These are phyloP conservation scores for Auriscalpium vulgare DNA, from an alignment of 768 basidiomycete genomes.

Conservation along the genomic window DNA sequence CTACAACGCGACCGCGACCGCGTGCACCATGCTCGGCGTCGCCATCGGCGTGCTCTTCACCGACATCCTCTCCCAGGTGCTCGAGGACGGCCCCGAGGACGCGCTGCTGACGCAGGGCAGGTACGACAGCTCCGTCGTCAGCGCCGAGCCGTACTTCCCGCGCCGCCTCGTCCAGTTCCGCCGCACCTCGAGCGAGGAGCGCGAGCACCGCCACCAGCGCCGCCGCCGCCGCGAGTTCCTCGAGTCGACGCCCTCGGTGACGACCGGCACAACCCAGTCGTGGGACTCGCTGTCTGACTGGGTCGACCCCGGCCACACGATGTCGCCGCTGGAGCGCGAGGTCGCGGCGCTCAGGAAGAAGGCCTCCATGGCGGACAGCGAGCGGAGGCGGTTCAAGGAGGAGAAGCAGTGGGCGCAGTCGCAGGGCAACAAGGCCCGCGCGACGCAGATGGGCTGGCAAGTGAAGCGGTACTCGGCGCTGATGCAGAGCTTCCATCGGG, in stretches of 20 bases:
- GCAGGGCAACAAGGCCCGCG: slow-evolving; percentile 67
- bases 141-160: slow-evolving; percentile 2
- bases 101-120: slow-evolving; percentile 11
- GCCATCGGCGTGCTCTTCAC: slow-evolving; percentile 64
- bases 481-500: slow-evolving; percentile 72
- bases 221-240: slow-evolving; percentile 19
- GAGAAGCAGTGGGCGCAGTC: slow-evolving; percentile 83
- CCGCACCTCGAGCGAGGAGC: neutral
- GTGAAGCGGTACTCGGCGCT: slow-evolving; percentile 73
- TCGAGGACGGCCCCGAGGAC: slow-evolving; percentile 41
- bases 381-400: slow-evolving; percentile 75
- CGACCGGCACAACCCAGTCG: slow-evolving; percentile 40
- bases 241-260: slow-evolving; percentile 19
- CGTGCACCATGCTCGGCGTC: slow-evolving; percentile 57
- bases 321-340: slow-evolving; percentile 65
- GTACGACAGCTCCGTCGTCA: slow-evolving; percentile 10
- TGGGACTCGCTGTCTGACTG: slow-evolving; percentile 64
- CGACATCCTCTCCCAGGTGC: slow-evolving; percentile 59
- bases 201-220: slow-evolving; percentile 8
- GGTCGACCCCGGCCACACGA: slow-evolving; percentile 46
- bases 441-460: slow-evolving; percentile 76
- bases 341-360: slow-evolving; percentile 68
- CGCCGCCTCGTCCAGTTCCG: slow-evolving; percentile 16
- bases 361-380: slow-evolving; percentile 75
- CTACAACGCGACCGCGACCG: slow-evolving; percentile 46